Percentiles rank a stretch among this genome's conserved stretches.
Evolutionary conservation across 805 yeast species (phyloP).

Genomic region (Candida gorgasii): DNA sequence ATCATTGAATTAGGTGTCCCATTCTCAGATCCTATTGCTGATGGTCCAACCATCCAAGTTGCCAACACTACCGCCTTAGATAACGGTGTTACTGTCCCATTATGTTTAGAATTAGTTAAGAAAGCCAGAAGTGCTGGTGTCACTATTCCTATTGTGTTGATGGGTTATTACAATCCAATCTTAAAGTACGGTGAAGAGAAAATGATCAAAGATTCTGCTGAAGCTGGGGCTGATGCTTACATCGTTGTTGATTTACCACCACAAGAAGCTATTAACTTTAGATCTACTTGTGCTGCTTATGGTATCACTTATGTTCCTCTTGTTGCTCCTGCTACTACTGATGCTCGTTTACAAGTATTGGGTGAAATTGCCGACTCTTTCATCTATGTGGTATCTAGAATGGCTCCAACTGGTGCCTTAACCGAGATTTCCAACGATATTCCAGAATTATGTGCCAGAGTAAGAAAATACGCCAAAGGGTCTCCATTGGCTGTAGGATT

Average conservation of each 20-base stretch:
- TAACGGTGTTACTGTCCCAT: constrained; percentile 74
- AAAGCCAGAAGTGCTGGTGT: constrained; percentile 83
- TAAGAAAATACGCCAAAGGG: constrained; percentile 70
- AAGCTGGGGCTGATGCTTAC: constrained; percentile 93
- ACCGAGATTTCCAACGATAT: constrained; percentile 64
- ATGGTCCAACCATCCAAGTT: constrained; percentile 94
- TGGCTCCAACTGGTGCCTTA: constrained; percentile 96
- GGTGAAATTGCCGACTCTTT: constrained; percentile 91
- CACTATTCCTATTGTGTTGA: constrained; percentile 81
- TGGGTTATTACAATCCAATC: constrained; percentile 98
- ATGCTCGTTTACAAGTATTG: constrained; percentile 76
- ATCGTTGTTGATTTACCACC: constrained; percentile 96
- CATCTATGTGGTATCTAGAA: constrained; percentile 92
- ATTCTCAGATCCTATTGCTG: constrained; percentile 97
- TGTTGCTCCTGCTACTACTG: constrained; percentile 96
- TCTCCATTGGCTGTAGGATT: constrained; percentile 91
- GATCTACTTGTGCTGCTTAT: constrained; percentile 64
- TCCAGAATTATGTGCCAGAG: constrained; percentile 67
- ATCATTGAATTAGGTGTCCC: constrained; percentile 95
- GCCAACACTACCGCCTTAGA: constrained; percentile 81
- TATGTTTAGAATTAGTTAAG: constrained; percentile 68
- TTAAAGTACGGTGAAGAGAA: constrained; percentile 85
- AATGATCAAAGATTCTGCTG: constrained; percentile 73
- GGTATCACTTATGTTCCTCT: constrained; percentile 88
- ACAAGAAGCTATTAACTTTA: constrained; percentile 89